Conservation (phyloP, 140 eudicot species). For the Senecio squalidus region DNA sequence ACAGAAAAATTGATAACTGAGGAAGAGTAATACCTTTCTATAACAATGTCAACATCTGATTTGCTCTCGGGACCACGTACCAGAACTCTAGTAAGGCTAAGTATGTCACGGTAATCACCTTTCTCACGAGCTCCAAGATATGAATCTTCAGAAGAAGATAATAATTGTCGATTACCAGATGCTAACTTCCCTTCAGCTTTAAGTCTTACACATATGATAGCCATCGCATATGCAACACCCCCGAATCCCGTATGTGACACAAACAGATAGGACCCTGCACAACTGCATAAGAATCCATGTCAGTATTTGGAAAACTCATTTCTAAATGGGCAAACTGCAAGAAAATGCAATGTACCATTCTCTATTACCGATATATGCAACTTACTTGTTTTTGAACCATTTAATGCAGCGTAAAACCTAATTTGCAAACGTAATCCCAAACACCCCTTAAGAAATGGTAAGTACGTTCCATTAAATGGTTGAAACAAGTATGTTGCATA, state of each 20-base stretch:
- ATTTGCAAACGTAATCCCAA: too few species aligned
- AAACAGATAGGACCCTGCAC: constrained; percentile 84
- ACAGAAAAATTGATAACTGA: background rate
- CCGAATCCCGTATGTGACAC: constrained; percentile 98
- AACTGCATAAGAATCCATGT: constrained; percentile 38
- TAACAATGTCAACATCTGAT: constrained; percentile 69
- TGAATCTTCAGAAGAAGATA: constrained; percentile 26
- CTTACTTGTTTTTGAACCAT: background rate
- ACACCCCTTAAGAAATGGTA: too few species aligned
- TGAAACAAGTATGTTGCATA: background rate
- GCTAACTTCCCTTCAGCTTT: constrained; percentile 52
- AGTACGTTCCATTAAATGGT: background rate
- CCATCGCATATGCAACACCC: constrained; percentile 97
- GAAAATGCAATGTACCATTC: background rate
- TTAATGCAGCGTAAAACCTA: background rate
- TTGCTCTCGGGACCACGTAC: constrained; percentile 92
- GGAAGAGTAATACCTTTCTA: constrained; percentile 61
- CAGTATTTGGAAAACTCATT: constrained; percentile 11
- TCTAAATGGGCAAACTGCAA: background rate
- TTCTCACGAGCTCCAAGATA: constrained; percentile 59
- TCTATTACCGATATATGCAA: background rate
- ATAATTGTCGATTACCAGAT: constrained; percentile 24
- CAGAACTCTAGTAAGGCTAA: constrained; percentile 86
- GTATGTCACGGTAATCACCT: constrained; percentile 94
- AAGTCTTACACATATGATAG: constrained; percentile 77